Evolutionary conservation across 2,329 filamentous ascomycete genomes (phyloP), one percentile per base, ranked within the genome.

Genomic region (Onygenales sp.): DNA sequence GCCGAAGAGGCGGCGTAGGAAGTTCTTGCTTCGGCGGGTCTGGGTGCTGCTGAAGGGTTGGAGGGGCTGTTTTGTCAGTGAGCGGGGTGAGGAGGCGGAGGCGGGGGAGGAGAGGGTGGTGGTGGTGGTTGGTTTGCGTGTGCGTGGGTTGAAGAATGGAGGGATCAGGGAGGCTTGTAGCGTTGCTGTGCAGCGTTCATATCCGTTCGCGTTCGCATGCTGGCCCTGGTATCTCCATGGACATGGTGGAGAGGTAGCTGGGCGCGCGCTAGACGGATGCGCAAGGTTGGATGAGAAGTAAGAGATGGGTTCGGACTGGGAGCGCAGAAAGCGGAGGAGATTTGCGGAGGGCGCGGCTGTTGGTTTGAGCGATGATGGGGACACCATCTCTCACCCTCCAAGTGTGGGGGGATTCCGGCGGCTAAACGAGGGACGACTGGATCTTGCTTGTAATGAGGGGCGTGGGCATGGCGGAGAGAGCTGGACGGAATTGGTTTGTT

Each of bases 291-390:
- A 64, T 46, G 79, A 77, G 61, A 81, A 78, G 57, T 71, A 74
- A 45, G 79, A 64, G 34, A 34, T 21, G 11, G 36, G 14, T 11
- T 86, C 79, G 58, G 86, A 82, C 67, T 91, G 87, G 52, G 76
- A 80, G 59, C 82, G 83, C 58, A 93, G 77, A 67, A 88, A 92
- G 60, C 83, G 83, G 57, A 93, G 75, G 17, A 92, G 79, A 43
- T 69, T 70, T 53, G 70, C 65, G 51, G 80, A 83, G 47, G 80
- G 80, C 13, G 42, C 42, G 58, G 68, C 72, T 51, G 64, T 66
- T 43, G 68, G 62, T 60, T 66, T 70, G 52, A 68, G 53, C 42
- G 62, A 55, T 45, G 65, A 56, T 52, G 63, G 59, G 57, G 67
- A 64, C 59, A 71, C 63, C 70, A 73, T 73, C 60, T 67, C 68